phyloP scores from a whole-genome alignment of 1,284 basidiomycete genomes.

The Rhodotorula mucilaginosa region DNA sequence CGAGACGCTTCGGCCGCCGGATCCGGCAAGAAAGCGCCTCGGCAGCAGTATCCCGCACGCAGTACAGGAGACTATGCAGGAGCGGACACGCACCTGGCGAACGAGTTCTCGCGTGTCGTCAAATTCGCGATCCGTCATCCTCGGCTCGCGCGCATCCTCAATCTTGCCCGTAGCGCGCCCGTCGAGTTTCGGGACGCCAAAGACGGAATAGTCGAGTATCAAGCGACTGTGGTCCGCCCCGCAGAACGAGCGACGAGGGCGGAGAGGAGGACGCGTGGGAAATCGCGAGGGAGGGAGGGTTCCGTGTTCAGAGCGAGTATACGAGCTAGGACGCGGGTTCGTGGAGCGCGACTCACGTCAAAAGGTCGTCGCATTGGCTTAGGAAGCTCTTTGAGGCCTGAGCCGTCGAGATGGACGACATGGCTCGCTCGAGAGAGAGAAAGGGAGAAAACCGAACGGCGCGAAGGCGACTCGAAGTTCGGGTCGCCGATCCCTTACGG shows the following conservation, averaged over 20 bases:
- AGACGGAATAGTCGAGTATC: slow-evolving; percentile 33
- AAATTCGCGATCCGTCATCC: slow-evolving; percentile 17
- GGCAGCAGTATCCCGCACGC: no score
- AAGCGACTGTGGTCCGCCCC: neutral
- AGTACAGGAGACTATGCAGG: neutral
- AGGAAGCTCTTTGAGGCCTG: slow-evolving; percentile 24
- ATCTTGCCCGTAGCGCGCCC: slow-evolving; percentile 39
- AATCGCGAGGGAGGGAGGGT: neutral
- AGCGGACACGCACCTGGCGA: slow-evolving; percentile 1
- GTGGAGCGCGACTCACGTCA: slow-evolving; percentile 26
- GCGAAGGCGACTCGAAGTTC: neutral
- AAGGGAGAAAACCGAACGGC: neutral
- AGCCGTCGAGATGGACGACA: slow-evolving; percentile 16
- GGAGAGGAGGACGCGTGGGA: neutral
- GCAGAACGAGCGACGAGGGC: slow-evolving; percentile 2
- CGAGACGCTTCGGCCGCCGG: no score
- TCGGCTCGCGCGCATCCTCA: slow-evolving; percentile 12
- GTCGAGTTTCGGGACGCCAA: slow-evolving; percentile 12
- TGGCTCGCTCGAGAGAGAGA: neutral
- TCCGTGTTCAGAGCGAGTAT: neutral
- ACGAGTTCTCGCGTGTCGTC: slow-evolving; percentile 16
- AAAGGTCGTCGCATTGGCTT: slow-evolving; percentile 37
- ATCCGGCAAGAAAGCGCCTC: no score
- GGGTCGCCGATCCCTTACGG: no score
- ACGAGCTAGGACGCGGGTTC: neutral